Evolutionary conservation across 2,329 filamentous ascomycete genomes (phyloP).

Genomic region (Phoma sp.): DNA sequence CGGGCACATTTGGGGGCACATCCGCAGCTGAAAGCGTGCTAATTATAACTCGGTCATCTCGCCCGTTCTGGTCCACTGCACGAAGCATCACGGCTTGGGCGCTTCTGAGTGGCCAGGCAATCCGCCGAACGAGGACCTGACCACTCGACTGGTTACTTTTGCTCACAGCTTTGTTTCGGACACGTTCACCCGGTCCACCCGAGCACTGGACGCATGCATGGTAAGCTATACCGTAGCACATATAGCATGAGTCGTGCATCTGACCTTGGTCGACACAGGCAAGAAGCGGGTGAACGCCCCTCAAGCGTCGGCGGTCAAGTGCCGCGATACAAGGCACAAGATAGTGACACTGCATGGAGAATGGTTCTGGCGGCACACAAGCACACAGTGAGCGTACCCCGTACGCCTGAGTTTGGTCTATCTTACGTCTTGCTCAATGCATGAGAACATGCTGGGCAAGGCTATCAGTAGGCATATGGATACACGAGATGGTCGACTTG

Average conservation of each 20-base stretch:
- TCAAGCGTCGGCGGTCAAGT: too few relatives aligned
- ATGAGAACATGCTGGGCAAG: too few relatives aligned
- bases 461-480: too few relatives aligned
- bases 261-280: too few relatives aligned
- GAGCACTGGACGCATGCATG: neutral
- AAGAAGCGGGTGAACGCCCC: too few relatives aligned
- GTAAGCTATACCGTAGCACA: neutral
- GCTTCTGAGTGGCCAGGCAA: slow-evolving; percentile 7
- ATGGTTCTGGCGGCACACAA: too few relatives aligned
- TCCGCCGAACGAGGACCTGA: neutral
- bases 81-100: slow-evolving; percentile 1
- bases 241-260: neutral
- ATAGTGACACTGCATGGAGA: too few relatives aligned
- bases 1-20: slow-evolving; percentile 15
- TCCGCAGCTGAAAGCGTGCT: slow-evolving; percentile 17
- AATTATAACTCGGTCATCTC: slow-evolving; percentile 16
- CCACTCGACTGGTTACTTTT: neutral
- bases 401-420: too few relatives aligned
- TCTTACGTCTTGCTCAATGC: too few relatives aligned
- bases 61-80: slow-evolving; percentile 9
- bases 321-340: too few relatives aligned
- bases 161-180: neutral
- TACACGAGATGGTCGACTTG: too few relatives aligned
- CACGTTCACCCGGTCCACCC: neutral
- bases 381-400: too few relatives aligned